Evolutionary conservation across 2,329 filamentous ascomycete genomes (phyloP).

Genomic region (Pseudogymnoascus sp.): DNA sequence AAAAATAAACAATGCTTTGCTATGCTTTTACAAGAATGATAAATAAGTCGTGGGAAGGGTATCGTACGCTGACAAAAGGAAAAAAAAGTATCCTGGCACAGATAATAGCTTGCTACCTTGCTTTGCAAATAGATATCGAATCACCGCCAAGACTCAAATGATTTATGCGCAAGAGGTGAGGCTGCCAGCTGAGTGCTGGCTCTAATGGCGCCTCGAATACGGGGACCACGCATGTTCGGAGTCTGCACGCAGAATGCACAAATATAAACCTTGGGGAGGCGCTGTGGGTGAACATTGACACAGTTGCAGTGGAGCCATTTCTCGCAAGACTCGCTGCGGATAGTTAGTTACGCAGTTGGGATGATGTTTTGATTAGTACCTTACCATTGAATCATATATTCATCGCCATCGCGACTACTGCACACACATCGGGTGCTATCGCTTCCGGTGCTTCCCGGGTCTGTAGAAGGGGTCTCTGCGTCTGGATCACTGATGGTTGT

Average conservation of each 20-base stretch:
- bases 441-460: constrained; percentile 21
- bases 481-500: constrained; percentile 42
- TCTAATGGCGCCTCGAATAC: constrained; percentile 33
- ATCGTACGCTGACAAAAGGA: constrained; percentile 3
- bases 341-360: constrained; percentile 14
- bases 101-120: neutral
- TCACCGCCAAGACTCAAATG: constrained; percentile 36
- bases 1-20: constrained; percentile 1
- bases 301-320: constrained; percentile 58
- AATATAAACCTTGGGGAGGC: constrained; percentile 53
- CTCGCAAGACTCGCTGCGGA: constrained; percentile 51
- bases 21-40: neutral
- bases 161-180: constrained; percentile 36
- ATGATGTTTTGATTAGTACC: constrained; percentile 19
- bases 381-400: constrained; percentile 58
- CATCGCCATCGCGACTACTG: constrained; percentile 33
- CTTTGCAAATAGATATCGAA: neutral
- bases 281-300: constrained; percentile 47
- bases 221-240: constrained; percentile 42
- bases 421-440: constrained; percentile 48
- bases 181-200: constrained; percentile 19
- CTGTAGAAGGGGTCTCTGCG: constrained; percentile 37
- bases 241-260: constrained; percentile 56
- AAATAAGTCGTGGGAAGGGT: constrained; percentile 7
- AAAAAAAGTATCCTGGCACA: neutral